Base-by-base conservation (phyloP, 1,139 yeast genomes). In the Hyphopichia pseudoburtonii region DNA sequence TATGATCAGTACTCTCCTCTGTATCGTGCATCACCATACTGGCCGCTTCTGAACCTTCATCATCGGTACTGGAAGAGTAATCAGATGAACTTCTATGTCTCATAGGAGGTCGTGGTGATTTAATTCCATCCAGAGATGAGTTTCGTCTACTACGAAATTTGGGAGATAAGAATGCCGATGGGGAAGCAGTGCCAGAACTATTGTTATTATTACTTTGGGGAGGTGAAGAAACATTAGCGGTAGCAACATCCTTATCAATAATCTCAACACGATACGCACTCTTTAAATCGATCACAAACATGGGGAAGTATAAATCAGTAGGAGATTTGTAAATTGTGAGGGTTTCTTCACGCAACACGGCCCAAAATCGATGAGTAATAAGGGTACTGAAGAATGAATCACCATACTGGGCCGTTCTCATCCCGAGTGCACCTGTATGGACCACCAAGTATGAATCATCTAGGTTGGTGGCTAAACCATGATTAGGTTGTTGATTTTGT, bases 281-380 rank as follows among this genome's bases (percentile, higher is more conserved):
- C 36, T 82, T 70, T 41, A 88, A 65, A 54, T 88, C 95, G 32
- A 92, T 79, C 0, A 87, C 82, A 25, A 86, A 65, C 5, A 71
- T 67, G 0, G 97, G 97, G 62, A 89, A 89, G 58, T 89, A 89
- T 17, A 85, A 64, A 39, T 88, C 95, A 0, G 88, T 81, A 1
- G 96, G 76, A 5, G 79, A 78, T 8, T 77, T 64, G 56, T 85
- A 89, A 34, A 87, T 72, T 3, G 87, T 73, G 17, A 90, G 67
- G 0, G 90, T 76, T 37, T 82, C 82, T 30, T 81, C 79, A 45
- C 86, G 69, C 41, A 90, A 64, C 2, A 88, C 76, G 11, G 89
- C 88, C 96, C 97, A 92, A 54, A 75, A 83, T 23, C 61, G 46
- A 36, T 63, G 64, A 3, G 73, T 66, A 6, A 65, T 43, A 1